Base-by-base conservation (phyloP, 768 basidiomycete species). In the Strobilomyces confusus region DNA sequence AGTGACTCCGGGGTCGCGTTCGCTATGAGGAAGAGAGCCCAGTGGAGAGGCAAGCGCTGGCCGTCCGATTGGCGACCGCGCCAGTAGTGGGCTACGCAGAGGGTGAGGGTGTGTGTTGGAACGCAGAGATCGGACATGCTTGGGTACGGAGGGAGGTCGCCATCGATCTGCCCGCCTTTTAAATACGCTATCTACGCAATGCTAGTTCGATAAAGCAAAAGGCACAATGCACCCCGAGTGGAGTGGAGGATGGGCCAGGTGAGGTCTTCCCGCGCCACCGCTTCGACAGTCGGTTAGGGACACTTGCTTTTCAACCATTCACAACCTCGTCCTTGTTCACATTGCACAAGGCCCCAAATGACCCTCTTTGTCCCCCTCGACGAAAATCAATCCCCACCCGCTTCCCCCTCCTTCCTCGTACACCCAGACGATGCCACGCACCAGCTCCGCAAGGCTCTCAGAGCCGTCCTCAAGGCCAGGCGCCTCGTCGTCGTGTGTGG, bases 401-500 rank as follows among this genome's bases (percentile, higher is more conserved):
- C 71, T n/a, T 72, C 72, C 0, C 86, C 86, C 4, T 58, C 83
- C 1, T 88, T 87, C 64, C 70, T 87, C 42, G 61, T 74, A 12
- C 72, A 72, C 29, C 63, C 83, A n/a, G 52, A 69, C 22, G 75
- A 84, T 58, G 74, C 74, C 15, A 61, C 57, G 29, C 64, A 70
- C 34, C 81, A 86, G 49, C 63, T 86, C 33, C 69, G 74, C 48
- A 81, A 76, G 58, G 77, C 79, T 15, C 70, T 87, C 52, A 83
- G 80, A 62, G 75, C 88, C 29, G 83, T 92, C 57, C 66, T 88
- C 63, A 89, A 88, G 70, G 88, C 92, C 9, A 86, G 80, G 68
- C 80, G 88, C 48, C 79, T 94, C 63, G 89, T 92, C n/a, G 84
- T 93, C 59, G 81, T 94, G 51, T 90, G 86, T 67, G 92, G 91